Conservation (phyloP, 441 rosid species). For the Populus trichocarpa region DNA sequence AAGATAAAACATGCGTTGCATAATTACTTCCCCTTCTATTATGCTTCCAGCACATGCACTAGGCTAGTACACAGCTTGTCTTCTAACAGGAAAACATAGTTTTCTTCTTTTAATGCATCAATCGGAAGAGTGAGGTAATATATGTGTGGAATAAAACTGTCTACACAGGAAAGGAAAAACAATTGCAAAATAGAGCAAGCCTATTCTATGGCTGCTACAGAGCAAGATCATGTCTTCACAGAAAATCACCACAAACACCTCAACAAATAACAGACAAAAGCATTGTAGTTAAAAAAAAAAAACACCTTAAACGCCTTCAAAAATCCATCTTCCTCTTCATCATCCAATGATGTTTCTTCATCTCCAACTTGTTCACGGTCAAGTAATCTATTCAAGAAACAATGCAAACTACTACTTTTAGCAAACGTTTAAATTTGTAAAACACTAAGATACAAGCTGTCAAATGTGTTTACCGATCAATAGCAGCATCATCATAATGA, state of each 20-base stretch:
- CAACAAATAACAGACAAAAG: constrained; percentile 1
- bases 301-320: constrained; percentile 93
- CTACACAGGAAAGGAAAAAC: background rate
- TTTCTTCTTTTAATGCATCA: background rate
- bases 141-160: background rate
- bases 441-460: constrained; percentile 2
- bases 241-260: constrained; percentile 7
- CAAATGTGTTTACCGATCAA: constrained; percentile 61
- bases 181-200: background rate
- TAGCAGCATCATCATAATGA: constrained; percentile 95
- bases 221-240: constrained; percentile 7
- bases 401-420: background rate
- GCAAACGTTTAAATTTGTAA: background rate
- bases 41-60: background rate
- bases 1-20: background rate
- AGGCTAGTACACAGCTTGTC: background rate
- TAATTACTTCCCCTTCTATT: background rate
- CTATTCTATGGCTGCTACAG: background rate
- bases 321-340: constrained; percentile 90
- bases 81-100: background rate
- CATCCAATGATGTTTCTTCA: constrained; percentile 83
- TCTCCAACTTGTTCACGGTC: constrained; percentile 77
- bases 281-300: background rate
- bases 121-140: background rate
- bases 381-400: constrained; percentile 54